phyloP scores from a whole-genome alignment of 1,284 basidiomycete species.

The Xerocomus amazonicus region DNA sequence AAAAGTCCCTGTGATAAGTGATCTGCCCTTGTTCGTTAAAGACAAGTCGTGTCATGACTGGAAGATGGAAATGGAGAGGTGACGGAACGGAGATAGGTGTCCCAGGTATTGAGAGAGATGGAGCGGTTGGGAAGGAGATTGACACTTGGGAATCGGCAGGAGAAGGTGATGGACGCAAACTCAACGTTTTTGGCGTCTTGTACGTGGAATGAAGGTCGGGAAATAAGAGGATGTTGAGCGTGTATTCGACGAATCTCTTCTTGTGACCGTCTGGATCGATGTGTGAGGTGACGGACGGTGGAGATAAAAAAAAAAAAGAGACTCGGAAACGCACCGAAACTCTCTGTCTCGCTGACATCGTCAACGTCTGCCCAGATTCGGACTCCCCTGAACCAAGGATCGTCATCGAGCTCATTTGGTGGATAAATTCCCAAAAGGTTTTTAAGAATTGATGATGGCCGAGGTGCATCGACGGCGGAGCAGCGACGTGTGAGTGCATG shows the following conservation, averaged over 20 bases:
- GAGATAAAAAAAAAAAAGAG: neutral
- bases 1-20: slow-evolving; percentile 69
- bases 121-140: slow-evolving; percentile 29
- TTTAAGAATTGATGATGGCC: slow-evolving; percentile 55
- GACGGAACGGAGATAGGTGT: slow-evolving; percentile 56
- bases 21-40: slow-evolving; percentile 75
- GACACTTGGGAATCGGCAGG: slow-evolving; percentile 30
- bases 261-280: slow-evolving; percentile 58
- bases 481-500: slow-evolving; percentile 55
- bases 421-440: slow-evolving; percentile 48
- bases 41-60: slow-evolving; percentile 61
- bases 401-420: slow-evolving; percentile 23
- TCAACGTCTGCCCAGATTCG: slow-evolving; percentile 70
- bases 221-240: slow-evolving; percentile 53
- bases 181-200: slow-evolving; percentile 20
- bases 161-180: slow-evolving; percentile 34
- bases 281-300: neutral
- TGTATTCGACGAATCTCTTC: slow-evolving; percentile 68
- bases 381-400: slow-evolving; percentile 53
- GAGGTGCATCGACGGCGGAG: slow-evolving; percentile 59
- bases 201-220: slow-evolving; percentile 40
- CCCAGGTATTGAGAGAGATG: slow-evolving; percentile 49
- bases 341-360: slow-evolving; percentile 70
- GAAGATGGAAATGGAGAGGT: slow-evolving; percentile 67
- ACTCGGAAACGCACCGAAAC: slow-evolving; percentile 55